These are phyloP conservation scores for Calcarisporium arbuscula DNA, from an alignment of 2,329 filamentous ascomycete species.

Conservation along the genomic window DNA sequence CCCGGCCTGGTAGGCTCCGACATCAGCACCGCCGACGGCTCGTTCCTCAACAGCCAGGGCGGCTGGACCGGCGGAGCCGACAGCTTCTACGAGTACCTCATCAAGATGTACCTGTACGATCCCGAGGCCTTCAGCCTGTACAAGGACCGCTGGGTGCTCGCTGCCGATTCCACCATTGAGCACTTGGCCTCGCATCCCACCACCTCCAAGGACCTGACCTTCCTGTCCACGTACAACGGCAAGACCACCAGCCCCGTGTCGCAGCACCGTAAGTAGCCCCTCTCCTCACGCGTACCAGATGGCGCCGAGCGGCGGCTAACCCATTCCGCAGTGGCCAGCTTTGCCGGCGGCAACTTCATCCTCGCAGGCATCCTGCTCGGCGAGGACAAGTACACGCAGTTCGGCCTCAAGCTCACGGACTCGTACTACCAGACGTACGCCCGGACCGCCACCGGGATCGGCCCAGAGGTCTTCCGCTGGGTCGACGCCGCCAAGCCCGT, in stretches of 20 bases:
- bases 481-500: conserved; percentile 31
- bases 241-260: conserved; percentile 36
- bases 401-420: conserved; percentile 65
- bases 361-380: conserved; percentile 68
- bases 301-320: conserved; percentile 19
- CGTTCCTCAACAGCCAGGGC: conserved; percentile 60
- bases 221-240: conserved; percentile 53
- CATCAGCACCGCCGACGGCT: conserved; percentile 58
- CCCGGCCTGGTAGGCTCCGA: conserved; percentile 68
- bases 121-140: conserved; percentile 55
- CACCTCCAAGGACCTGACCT: conserved; percentile 64
- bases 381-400: conserved; percentile 61
- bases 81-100: conserved; percentile 82
- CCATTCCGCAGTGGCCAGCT: conserved; percentile 75
- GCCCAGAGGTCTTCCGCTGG: conserved; percentile 68
- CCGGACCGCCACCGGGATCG: conserved; percentile 63
- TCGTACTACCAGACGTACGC: conserved; percentile 71
- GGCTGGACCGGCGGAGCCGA: conserved; percentile 75
- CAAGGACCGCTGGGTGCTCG: conserved; percentile 67
- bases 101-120: conserved; percentile 88
- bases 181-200: conserved; percentile 64
- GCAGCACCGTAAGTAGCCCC: conserved; percentile 39
- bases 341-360: conserved; percentile 80
- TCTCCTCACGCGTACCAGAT: background rate
- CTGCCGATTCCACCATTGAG: conserved; percentile 68